These are phyloP conservation scores for Saprolegnia diclina DNA, from an alignment of 352 stramenopile genomes.

Conservation along the genomic window DNA sequence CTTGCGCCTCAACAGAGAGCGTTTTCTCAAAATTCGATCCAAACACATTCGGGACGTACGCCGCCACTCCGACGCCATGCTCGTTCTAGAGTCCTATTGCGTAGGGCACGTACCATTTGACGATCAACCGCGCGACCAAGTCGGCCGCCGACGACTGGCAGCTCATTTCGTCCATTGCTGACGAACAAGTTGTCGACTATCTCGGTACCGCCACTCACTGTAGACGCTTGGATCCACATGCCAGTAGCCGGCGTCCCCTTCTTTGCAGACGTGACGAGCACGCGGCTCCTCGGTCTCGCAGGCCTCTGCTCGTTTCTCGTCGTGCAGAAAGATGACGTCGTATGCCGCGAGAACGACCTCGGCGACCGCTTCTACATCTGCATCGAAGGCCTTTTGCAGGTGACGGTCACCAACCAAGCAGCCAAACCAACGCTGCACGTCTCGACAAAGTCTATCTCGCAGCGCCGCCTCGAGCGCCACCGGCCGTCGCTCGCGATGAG, in stretches of 20 bases:
- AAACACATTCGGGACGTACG: constrained; percentile 19
- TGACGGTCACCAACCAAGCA: constrained; percentile 32
- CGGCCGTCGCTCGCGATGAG: neutral
- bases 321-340: constrained; percentile 40
- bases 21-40: constrained; percentile 41
- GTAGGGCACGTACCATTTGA: constrained; percentile 41
- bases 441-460: neutral
- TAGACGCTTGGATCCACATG: neutral
- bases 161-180: constrained; percentile 54
- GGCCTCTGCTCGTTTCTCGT: constrained; percentile 66
- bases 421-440: neutral
- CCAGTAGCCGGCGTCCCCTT: constrained; percentile 37
- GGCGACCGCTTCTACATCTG: constrained; percentile 69
- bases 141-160: constrained; percentile 56
- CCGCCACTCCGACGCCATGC: neutral
- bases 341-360: constrained; percentile 54
- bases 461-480: constrained; percentile 1
- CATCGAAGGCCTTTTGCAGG: constrained; percentile 49
- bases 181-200: constrained; percentile 64
- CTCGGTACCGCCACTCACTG: constrained; percentile 28
- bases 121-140: constrained; percentile 24
- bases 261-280: constrained; percentile 52
- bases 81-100: constrained; percentile 29
- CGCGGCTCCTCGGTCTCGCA: constrained; percentile 47
- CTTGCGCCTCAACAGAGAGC: constrained; percentile 49